phyloP scores from a whole-genome alignment of 2,329 filamentous ascomycete genomes.

The Hawksworthiomyces lignivorus region DNA sequence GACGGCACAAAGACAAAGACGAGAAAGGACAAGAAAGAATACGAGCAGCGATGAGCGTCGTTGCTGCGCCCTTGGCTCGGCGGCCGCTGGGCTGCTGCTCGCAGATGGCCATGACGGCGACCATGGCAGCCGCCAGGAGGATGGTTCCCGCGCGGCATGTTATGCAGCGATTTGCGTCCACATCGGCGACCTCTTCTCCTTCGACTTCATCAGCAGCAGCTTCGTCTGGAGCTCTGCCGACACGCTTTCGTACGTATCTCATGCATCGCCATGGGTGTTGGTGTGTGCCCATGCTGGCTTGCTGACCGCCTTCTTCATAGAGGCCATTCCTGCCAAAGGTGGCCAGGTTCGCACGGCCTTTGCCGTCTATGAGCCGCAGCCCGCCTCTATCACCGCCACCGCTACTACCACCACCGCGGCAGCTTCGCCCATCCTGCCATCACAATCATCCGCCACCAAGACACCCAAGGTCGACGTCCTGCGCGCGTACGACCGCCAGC shows the following conservation, averaged over 20 bases:
- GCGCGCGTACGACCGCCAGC: slow-evolving; percentile 54
- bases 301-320: slow-evolving; percentile 6
- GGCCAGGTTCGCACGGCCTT: slow-evolving; percentile 34
- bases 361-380: slow-evolving; percentile 34
- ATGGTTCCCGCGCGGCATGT: too few species aligned
- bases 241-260: slow-evolving; percentile 7
- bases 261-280: too few species aligned
- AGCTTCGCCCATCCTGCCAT: slow-evolving; percentile 11
- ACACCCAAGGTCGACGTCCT: slow-evolving; percentile 47
- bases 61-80: slow-evolving; percentile 9
- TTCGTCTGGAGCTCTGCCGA: neutral
- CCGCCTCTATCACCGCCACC: slow-evolving; percentile 4
- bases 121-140: too few species aligned
- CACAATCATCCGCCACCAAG: too few species aligned
- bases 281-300: too few species aligned
- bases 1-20: neutral
- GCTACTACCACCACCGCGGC: slow-evolving; percentile 5
- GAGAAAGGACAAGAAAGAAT: neutral
- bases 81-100: slow-evolving; percentile 12
- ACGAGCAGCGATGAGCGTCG: slow-evolving; percentile 3
- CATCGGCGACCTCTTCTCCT: too few species aligned
- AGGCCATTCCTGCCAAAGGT: slow-evolving; percentile 11
- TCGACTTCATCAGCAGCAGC: neutral
- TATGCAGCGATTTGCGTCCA: too few species aligned
- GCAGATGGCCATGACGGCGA: slow-evolving; percentile 1